phyloP scores from a whole-genome alignment of 345 rosid species.

The Salix udensis region DNA sequence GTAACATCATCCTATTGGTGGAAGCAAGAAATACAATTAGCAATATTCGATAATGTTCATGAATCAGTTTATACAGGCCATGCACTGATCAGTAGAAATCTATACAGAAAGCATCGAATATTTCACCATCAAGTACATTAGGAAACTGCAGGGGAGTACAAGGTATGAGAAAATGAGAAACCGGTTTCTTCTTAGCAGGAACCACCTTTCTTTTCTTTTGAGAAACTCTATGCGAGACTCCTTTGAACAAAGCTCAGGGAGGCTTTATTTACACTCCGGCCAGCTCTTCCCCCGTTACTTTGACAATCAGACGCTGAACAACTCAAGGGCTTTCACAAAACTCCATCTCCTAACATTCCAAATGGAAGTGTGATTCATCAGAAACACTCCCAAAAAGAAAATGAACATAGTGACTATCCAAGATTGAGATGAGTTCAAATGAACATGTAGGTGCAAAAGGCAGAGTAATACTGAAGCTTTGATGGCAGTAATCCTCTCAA shows the following conservation, averaged over 20 bases:
- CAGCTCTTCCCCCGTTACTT: slow-evolving; percentile 14
- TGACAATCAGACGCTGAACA: slow-evolving; percentile 6
- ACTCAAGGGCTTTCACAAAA: slow-evolving; percentile 43
- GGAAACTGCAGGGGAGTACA: background rate
- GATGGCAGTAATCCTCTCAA: background rate
- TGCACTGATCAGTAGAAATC: slow-evolving; percentile 8
- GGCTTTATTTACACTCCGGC: slow-evolving; percentile 23
- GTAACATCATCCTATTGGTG: background rate
- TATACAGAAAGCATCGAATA: background rate
- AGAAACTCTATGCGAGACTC: background rate
- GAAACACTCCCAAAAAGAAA: background rate
- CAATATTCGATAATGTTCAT: background rate
- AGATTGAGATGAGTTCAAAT: background rate
- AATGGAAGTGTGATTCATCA: slow-evolving; percentile 12
- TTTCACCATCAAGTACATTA: background rate
- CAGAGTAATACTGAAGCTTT: background rate
- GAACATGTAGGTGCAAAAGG: background rate
- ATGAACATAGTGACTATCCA: background rate
- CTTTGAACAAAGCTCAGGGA: slow-evolving; percentile 11
- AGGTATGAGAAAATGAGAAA: slow-evolving; percentile 3
- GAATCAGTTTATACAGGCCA: slow-evolving; percentile 9
- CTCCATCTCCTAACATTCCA: slow-evolving; percentile 43
- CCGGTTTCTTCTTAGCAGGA: slow-evolving; percentile 7
- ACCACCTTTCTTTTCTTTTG: background rate
- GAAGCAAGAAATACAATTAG: background rate